Conservation (phyloP, 257 asterid genomes). For the Nicotiana undulata region DNA sequence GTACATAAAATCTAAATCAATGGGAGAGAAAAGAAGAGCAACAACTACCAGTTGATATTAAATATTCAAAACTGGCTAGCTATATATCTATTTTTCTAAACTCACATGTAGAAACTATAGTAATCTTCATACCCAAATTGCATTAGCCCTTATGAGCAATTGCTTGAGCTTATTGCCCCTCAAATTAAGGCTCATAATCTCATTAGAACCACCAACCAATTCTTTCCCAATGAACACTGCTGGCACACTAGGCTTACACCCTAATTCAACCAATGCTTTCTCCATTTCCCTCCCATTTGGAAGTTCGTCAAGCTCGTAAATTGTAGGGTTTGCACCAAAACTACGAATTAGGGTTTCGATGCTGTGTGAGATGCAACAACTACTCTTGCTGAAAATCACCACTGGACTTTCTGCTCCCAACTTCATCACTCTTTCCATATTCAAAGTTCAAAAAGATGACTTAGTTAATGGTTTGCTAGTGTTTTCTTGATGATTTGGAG, state of each 20-base stretch:
- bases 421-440: constrained; percentile 34
- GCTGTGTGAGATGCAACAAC: constrained; percentile 49
- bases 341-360: constrained; percentile 30
- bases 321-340: constrained; percentile 46
- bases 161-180: constrained; percentile 37
- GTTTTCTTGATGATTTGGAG: neutral
- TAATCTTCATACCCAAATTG: constrained; percentile 43
- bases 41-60: neutral
- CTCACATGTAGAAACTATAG: neutral
- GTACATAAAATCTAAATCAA: neutral
- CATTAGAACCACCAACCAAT: constrained; percentile 52
- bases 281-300: constrained; percentile 38
- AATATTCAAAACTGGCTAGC: neutral
- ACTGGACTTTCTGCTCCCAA: constrained; percentile 37
- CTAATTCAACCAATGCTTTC: constrained; percentile 32
- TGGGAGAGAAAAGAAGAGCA: neutral
- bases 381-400: constrained; percentile 53
- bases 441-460: neutral
- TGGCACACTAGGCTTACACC: constrained; percentile 46
- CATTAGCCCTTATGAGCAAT: constrained; percentile 44
- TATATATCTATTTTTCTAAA: neutral
- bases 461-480: neutral
- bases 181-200: constrained; percentile 52
- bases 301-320: constrained; percentile 38
- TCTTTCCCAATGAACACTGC: constrained; percentile 50